Evolutionary conservation across 2,329 filamentous ascomycete genomes (phyloP), one percentile per base, ranked within the genome.

Genomic region (Bipolaris cookei): DNA sequence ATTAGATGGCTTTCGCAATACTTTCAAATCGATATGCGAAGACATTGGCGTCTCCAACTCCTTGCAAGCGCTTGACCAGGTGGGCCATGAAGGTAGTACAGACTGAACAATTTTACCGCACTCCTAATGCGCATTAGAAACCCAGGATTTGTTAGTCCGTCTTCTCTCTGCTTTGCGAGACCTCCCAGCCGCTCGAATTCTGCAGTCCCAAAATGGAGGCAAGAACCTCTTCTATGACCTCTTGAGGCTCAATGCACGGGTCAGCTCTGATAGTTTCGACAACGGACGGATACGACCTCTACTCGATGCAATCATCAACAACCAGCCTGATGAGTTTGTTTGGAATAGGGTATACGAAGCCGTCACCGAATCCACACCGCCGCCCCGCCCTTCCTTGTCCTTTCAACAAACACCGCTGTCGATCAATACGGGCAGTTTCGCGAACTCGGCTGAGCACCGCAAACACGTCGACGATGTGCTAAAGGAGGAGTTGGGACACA

Each of bases 321-420:
- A n/a, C n/a, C n/a, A n/a, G n/a, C n/a, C n/a, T n/a, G 42, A 58
- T 45, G 41, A 62, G 20, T 25, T 61, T 14, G 64, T 73, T 42
- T 72, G 61, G 66, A 52, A 63, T 32, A 56, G 43, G n/a, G 73
- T 77, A 53, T 76, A 79, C 59, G 51, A 61, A 34, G 71, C 73
- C 49, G 68, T 78, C 49, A 71, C 70, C 54, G 70, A 78, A 69
- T 71, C 70, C 16, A 77, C 73, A 14, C 74, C 69, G 43, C 71
- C 73, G 55, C 67, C 62, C 46, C 67, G 63, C 56, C 51, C 64
- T 25, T 48, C 57, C 34, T 67, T 64, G 35, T 62, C 58, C 55
- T 53, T 73, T 51, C 56, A 59, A 58, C 68, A 74, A 59, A 75
- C 69, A 32, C 70, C 64, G 42, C 68, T 48, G 61, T 59, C 59